Evolutionary conservation across 148 eudicot species (phyloP).

Genomic region (Amaranthus palmeri): DNA sequence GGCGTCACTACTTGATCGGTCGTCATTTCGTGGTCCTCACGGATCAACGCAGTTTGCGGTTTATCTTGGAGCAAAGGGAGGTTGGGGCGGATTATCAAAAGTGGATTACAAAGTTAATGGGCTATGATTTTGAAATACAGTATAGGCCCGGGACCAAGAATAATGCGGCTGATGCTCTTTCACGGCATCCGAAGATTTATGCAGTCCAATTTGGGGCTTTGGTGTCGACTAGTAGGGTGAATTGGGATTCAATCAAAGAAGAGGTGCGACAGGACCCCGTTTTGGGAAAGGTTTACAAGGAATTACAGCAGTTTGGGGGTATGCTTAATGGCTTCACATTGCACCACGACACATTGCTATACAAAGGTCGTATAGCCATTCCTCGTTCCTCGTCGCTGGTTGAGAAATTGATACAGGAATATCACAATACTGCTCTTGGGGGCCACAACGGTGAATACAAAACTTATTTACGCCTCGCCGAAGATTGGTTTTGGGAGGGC

Average conservation of each 20-base stretch:
- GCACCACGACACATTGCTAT: neutral
- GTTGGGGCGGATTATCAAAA: neutral
- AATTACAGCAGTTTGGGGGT: no score
- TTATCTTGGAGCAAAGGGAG: neutral
- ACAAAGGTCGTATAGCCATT: neutral
- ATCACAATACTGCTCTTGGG: neutral
- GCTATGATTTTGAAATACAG: neutral
- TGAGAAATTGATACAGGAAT: no score
- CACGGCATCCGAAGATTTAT: neutral
- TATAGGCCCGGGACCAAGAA: neutral
- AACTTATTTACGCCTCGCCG: no score
- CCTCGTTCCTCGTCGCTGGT: neutral
- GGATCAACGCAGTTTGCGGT: neutral
- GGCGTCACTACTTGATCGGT: neutral
- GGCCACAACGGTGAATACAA: neutral
- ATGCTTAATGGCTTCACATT: no score
- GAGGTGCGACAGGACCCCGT: neutral
- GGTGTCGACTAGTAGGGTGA: neutral
- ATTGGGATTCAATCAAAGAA: neutral
- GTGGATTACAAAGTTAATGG: neutral
- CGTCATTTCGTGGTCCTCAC: neutral
- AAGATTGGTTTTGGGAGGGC: neutral
- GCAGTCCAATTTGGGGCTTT: neutral
- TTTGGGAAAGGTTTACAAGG: no score
- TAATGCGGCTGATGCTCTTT: conserved; percentile 1